Evolutionary conservation across 1,284 basidiomycete species (phyloP), one percentile per base, ranked within the genome.

Genomic region (Heterobasidion parviporum): DNA sequence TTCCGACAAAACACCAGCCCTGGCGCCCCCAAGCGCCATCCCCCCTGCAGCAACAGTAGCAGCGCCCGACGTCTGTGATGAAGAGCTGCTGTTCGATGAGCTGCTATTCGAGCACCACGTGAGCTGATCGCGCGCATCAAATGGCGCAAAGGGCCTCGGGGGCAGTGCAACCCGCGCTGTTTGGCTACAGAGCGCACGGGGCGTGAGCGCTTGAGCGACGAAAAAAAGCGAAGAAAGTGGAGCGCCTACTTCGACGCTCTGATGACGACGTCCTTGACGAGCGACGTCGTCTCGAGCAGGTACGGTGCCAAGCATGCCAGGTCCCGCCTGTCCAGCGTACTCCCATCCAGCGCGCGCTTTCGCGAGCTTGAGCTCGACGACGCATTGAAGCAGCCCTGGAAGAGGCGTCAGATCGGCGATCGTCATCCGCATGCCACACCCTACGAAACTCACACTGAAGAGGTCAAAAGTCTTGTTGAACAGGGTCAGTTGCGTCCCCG

Each of bases 381-480:
- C 46, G 46, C 46, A 47, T 47, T 32, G 46, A 47, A 47, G 46
- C 46, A 47, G 1, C 18, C 2, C 46, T 47, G 46, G 3, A 3
- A 10, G 38, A 47, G 3, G 10, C 14, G 18, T 14, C 10, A 47
- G 26, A 47, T 16, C 18, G 10, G 18, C 6, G 26, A 1, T 9
- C 46, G 10, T 14, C 46, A 8, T 16, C 7, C 4, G 10, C 12
- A 47, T 4, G 46, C 46, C 10, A 16, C 7, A 6, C 46, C 12
- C 5, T 2, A 20, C 16, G 10, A 20, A 16, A 35, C 57, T 41
- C 3, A 58, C 57, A 20, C 53, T 18, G 38, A 50, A 44, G 8
- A 58, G 33, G 36, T 56, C 51, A 34, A 57, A 57, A 9, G 0
- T 18, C 26, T 50, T 33, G n/a, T 57, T 15, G 44, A 58, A 58